Conservation (phyloP, 805 yeast species). For the Metschnikowia noctiluminum region DNA sequence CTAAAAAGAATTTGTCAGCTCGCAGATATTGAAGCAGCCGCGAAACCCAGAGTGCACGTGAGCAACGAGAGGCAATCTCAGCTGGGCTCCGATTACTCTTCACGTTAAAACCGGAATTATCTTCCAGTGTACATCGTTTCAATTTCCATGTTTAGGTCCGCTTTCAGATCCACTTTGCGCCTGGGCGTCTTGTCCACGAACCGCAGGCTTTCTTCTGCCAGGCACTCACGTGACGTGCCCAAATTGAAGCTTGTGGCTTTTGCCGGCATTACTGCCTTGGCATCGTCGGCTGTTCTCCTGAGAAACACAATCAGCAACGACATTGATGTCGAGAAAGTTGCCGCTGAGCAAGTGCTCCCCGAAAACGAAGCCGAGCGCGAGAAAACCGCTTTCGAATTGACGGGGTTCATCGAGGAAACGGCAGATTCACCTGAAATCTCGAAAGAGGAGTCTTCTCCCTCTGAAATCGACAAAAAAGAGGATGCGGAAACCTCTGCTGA, state of each 20-base stretch:
- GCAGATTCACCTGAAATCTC: too few species aligned
- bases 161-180: constrained; percentile 14
- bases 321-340: constrained; percentile 12
- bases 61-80: too few species aligned
- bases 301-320: constrained; percentile 14
- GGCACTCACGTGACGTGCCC: constrained; percentile 4
- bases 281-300: constrained; percentile 8
- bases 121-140: too few species aligned
- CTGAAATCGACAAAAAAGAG: neutral
- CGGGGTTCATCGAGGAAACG: neutral
- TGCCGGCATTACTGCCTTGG: constrained; percentile 12
- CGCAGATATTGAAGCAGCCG: too few species aligned
- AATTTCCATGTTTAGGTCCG: constrained; percentile 16
- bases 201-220: constrained; percentile 13
- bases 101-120: too few species aligned
- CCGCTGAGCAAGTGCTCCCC: constrained; percentile 8
- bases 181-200: constrained; percentile 3
- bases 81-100: too few species aligned
- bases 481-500: neutral
- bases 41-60: too few species aligned
- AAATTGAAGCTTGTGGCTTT: constrained; percentile 1
- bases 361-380: constrained; percentile 6
- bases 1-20: too few species aligned
- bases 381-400: constrained; percentile 7
- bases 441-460: neutral